Percentiles rank a stretch among this genome's conserved stretches.
phyloP scores from a whole-genome alignment of 495 filamentous ascomycete species.

The Xylaria intraflava region DNA sequence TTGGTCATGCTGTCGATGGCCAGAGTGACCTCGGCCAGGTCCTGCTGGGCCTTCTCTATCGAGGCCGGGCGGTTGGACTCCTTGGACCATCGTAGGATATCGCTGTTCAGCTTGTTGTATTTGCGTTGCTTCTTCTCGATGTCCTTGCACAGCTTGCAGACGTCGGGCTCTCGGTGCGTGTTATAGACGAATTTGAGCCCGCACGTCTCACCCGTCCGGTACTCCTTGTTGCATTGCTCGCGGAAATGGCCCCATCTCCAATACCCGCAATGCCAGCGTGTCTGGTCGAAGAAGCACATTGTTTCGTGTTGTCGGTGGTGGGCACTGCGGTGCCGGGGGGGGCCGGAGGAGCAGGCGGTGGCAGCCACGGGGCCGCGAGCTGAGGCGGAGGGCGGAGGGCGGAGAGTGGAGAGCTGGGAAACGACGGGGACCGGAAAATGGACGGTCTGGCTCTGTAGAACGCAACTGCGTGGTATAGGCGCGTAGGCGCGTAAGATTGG shows the following conservation, averaged over 20 bases:
- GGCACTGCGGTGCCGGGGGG: not conserved
- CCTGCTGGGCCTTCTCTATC: slow-evolving; percentile 66
- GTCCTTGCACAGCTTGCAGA: slow-evolving; percentile 85
- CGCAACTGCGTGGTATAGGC: not conserved
- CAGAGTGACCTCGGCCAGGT: slow-evolving; percentile 53
- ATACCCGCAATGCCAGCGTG: slow-evolving; percentile 67
- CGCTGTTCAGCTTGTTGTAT: slow-evolving; percentile 64
- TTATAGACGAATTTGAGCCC: slow-evolving; percentile 85
- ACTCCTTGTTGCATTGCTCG: slow-evolving; percentile 90
- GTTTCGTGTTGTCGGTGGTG: slow-evolving; percentile 13
- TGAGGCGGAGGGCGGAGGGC: not conserved
- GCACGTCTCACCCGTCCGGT: slow-evolving; percentile 96
- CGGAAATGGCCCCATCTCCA: slow-evolving; percentile 96
- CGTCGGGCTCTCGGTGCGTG: slow-evolving; percentile 50
- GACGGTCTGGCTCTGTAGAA: not conserved
- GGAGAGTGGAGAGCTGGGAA: not conserved
- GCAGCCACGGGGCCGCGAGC: slow-evolving; percentile 9
- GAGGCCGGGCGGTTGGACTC: slow-evolving; percentile 70
- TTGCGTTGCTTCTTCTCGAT: slow-evolving; percentile 81
- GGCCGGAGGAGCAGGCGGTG: not conserved
- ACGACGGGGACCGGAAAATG: not conserved
- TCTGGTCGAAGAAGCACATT: slow-evolving; percentile 64
- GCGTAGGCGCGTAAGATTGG: not conserved
- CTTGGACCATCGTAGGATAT: slow-evolving; percentile 72
- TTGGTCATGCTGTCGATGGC: slow-evolving; percentile 54